Conservation (phyloP, 1,284 basidiomycete genomes). For the Phenoliferia sp. region DNA sequence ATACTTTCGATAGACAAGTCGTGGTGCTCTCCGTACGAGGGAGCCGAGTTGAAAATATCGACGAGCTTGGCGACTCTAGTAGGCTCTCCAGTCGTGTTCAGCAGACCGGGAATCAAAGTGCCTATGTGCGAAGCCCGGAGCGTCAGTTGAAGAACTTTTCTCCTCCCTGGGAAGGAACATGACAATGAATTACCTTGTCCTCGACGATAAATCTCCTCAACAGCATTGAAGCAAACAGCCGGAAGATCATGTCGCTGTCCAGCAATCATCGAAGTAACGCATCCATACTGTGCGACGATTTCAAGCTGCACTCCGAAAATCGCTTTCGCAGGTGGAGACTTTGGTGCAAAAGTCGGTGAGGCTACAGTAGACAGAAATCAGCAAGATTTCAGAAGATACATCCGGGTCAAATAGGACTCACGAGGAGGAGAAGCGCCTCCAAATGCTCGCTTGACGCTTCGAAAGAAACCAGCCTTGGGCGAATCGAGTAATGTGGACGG, state of each 20-base stretch:
- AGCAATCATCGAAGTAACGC: conserved; percentile 41
- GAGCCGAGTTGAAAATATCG: conserved; percentile 39
- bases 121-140: conserved; percentile 24
- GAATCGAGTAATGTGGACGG: too few relatives aligned
- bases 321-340: not conserved
- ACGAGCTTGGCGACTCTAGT: conserved; percentile 39
- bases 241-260: conserved; percentile 43
- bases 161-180: too few relatives aligned
- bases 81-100: conserved; percentile 40
- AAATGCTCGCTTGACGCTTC: too few relatives aligned
- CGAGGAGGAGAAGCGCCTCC: too few relatives aligned
- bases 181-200: conserved; percentile 32
- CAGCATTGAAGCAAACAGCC: conserved; percentile 39
- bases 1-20: conserved; percentile 53
- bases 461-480: too few relatives aligned
- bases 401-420: not conserved
- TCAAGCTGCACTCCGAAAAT: conserved; percentile 37
- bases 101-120: conserved; percentile 41
- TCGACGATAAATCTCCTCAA: conserved; percentile 44
- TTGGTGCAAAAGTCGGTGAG: not conserved
- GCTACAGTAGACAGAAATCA: not conserved
- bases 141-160: not conserved
- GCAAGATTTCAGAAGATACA: not conserved
- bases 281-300: conserved; percentile 36
- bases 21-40: conserved; percentile 42